Base-by-base conservation (phyloP, 257 asterid genomes). In the Solanum commersonii region DNA sequence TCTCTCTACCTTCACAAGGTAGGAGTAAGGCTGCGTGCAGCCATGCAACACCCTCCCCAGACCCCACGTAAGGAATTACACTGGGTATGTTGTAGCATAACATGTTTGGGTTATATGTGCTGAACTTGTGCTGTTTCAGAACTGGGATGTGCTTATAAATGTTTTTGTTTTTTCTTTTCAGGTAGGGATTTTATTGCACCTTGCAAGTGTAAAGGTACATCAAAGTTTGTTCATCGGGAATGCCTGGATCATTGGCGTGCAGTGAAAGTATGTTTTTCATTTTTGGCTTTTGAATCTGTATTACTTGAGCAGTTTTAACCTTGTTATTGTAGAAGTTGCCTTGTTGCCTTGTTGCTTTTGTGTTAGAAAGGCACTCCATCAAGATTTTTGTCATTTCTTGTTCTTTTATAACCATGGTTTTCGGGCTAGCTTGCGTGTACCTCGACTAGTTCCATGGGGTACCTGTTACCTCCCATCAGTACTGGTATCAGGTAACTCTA, bases 161-260 rank as follows among this genome's bases (percentile, higher is more conserved):
- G 31, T 8, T 78, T 78, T 83, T 81, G 29, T 12, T 79, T 82
- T 72, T 93, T 88, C 72, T 90, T 90, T 88, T 86, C 94, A 96
- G 99, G 98, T 88, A 94, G 98, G 93, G 99, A 96, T 92, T 95
- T 96, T 89, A 96, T 96, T 89, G 98, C 98, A 89, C 99, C 99
- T 90, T 96, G 99, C 94, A 94, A 92, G 92, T 96, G 99, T 90
- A 96, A 96, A 93, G 99, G 99, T 86, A 95, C 99, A 25, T 86
- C 98, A 38, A 95, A 94, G 91, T 96, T 86, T 87, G 99, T 96
- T 88, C 99, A 96, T 91, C 92, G 98, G 40, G 97, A 95, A 87
- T 96, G 99, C 91, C 94, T 96, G 85, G 98, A 96, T 91, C 98
- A 95, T 89, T 96, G 99, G 99, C 98, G 99, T 71, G 96, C 99